These are phyloP conservation scores for Heritiera fomes DNA, from an alignment of 345 rosid genomes.

Conservation along the genomic window DNA sequence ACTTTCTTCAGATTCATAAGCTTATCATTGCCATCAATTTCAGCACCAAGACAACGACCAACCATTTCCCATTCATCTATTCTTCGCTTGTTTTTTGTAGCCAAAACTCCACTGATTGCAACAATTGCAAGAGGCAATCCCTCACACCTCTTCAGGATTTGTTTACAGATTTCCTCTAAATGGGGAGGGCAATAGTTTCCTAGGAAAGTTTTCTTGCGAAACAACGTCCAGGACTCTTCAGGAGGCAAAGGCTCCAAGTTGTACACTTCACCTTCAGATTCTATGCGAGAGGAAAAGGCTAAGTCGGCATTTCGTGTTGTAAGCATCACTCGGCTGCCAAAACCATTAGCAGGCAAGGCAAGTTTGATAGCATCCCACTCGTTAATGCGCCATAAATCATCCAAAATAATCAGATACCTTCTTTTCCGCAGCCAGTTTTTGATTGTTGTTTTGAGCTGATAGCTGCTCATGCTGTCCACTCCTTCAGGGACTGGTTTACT, in stretches of 20 bases:
- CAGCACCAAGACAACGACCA: slow-evolving; percentile 34
- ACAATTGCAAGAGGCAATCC: slow-evolving; percentile 50
- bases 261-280: slow-evolving; percentile 31
- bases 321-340: slow-evolving; percentile 37
- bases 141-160: slow-evolving; percentile 37
- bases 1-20: slow-evolving; percentile 36
- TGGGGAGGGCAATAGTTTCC: slow-evolving; percentile 34
- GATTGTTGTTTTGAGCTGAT: slow-evolving; percentile 24
- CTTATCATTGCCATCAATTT: slow-evolving; percentile 32
- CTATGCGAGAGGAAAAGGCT: slow-evolving; percentile 28
- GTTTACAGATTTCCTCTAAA: slow-evolving; percentile 29
- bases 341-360: slow-evolving; percentile 30
- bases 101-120: slow-evolving; percentile 48
- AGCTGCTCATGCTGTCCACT: slow-evolving; percentile 28
- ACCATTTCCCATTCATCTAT: slow-evolving; percentile 44
- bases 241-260: slow-evolving; percentile 32
- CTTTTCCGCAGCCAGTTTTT: slow-evolving; percentile 27
- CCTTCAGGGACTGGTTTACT: slow-evolving; percentile 31
- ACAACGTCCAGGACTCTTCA: slow-evolving; percentile 36
- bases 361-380: slow-evolving; percentile 41
- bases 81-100: slow-evolving; percentile 30
- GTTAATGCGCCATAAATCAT: slow-evolving; percentile 34
- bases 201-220: slow-evolving; percentile 37
- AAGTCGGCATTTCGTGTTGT: slow-evolving; percentile 37
- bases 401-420: slow-evolving; percentile 40